These are phyloP conservation scores for Xylariaceae sp. DNA, from an alignment of 2,329 filamentous ascomycete genomes.

Conservation along the genomic window DNA sequence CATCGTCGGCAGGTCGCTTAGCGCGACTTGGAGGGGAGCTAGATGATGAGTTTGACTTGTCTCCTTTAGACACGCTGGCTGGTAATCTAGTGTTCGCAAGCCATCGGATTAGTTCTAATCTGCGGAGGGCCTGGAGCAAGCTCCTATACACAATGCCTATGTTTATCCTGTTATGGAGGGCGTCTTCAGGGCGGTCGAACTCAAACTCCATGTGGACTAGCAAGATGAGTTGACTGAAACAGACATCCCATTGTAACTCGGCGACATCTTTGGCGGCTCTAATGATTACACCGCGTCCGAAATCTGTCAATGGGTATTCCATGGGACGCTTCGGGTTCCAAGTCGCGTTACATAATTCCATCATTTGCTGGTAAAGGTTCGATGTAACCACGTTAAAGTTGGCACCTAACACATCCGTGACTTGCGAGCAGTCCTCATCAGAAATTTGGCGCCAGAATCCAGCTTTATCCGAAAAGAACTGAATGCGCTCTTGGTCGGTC, in stretches of 20 bases:
- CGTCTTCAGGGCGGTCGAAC: slow-evolving; percentile 69
- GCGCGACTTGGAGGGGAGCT: slow-evolving; percentile 30
- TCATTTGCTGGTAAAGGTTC: slow-evolving; percentile 52
- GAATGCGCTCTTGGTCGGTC: slow-evolving; percentile 71
- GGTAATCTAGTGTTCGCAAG: slow-evolving; percentile 59
- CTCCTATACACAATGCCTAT: slow-evolving; percentile 69
- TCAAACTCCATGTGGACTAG: slow-evolving; percentile 85
- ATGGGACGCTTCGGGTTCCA: slow-evolving; percentile 36
- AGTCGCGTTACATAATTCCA: slow-evolving; percentile 43
- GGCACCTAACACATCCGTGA: slow-evolving; percentile 67
- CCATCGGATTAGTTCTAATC: slow-evolving; percentile 73
- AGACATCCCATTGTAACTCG: slow-evolving; percentile 67
- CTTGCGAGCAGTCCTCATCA: slow-evolving; percentile 72
- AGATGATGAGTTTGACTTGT: slow-evolving; percentile 36
- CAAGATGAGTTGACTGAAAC: slow-evolving; percentile 79
- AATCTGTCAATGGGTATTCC: slow-evolving; percentile 60
- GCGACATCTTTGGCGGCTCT: slow-evolving; percentile 78
- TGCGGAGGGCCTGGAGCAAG: slow-evolving; percentile 67
- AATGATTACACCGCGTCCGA: slow-evolving; percentile 73
- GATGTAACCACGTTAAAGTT: slow-evolving; percentile 59
- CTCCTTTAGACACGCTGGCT: slow-evolving; percentile 44
- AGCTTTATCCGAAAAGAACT: slow-evolving; percentile 73
- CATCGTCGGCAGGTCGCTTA: slow-evolving; percentile 46
- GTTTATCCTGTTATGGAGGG: slow-evolving; percentile 57
- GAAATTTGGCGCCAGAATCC: slow-evolving; percentile 76